A percentile compares a stretch with the other conserved stretches of the same genome.
These are phyloP conservation scores for Globisporangium ultimum DNA, from an alignment of 352 stramenopile genomes.

Conservation along the genomic window DNA sequence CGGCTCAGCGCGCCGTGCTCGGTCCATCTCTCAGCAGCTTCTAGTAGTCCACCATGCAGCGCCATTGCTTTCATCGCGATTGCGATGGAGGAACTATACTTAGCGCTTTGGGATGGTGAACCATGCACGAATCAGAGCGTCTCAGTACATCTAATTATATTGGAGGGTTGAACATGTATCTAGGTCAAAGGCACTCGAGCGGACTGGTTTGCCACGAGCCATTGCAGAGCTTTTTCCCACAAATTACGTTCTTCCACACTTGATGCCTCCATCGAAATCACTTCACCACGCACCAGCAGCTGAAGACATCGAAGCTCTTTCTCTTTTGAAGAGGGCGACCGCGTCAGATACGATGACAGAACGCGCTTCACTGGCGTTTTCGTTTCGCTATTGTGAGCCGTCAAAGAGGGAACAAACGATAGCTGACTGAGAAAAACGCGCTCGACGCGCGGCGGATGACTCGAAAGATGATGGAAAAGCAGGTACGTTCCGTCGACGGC, in stretches of 20 bases:
- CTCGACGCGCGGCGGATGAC: conserved; percentile 20
- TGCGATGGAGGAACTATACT: conserved; percentile 1
- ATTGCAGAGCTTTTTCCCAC: conserved; percentile 43
- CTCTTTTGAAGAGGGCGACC: neutral
- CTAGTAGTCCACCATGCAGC: too few species aligned
- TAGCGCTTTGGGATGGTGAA: neutral
- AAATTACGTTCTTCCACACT: conserved; percentile 24
- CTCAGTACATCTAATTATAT: neutral
- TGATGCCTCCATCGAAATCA: conserved; percentile 30
- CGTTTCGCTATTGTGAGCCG: neutral
- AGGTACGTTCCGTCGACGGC: conserved; percentile 36
- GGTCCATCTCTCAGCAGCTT: conserved; percentile 40
- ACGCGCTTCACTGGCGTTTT: neutral
- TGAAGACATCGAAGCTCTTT: conserved; percentile 28
- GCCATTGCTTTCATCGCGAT: neutral
- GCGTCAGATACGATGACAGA: neutral
- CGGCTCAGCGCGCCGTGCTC: conserved; percentile 62
- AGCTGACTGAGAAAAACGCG: conserved; percentile 43
- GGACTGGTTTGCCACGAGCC: conserved; percentile 23
- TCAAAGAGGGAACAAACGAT: conserved; percentile 13
- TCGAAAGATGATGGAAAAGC: conserved; percentile 31
- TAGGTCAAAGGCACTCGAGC: conserved; percentile 3
- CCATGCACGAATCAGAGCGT: neutral
- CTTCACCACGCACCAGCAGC: conserved; percentile 35
- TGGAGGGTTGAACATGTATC: neutral